phyloP scores from a whole-genome alignment of 331 rosid genomes.

The Malus hybrid region DNA sequence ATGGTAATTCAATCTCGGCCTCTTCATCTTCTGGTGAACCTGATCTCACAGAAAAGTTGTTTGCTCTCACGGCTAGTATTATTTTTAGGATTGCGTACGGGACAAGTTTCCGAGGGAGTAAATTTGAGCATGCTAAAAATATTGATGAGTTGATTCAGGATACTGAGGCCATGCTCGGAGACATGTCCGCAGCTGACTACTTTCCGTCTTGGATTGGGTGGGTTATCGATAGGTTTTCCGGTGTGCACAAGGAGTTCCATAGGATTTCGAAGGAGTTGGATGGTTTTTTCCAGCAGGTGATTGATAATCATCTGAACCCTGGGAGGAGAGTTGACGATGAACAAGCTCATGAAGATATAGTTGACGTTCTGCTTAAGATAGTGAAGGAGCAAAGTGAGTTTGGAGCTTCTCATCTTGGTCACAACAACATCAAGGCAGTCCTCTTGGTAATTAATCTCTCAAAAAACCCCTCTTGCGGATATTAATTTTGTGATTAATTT shows the following conservation, averaged over 20 bases:
- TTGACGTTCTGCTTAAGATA: conserved; percentile 29
- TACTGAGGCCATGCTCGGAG: conserved; percentile 1
- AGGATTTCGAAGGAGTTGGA: conserved; percentile 14
- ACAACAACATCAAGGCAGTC: conserved; percentile 29
- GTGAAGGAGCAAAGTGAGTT: not conserved
- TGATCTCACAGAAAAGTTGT: conserved; percentile 38
- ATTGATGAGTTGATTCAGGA: conserved; percentile 14
- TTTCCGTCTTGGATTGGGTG: conserved; percentile 21
- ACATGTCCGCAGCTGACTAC: conserved; percentile 14
- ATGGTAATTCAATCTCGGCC: conserved; percentile 28
- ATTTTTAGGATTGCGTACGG: conserved; percentile 33
- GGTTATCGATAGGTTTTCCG: conserved; percentile 20
- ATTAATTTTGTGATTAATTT: too few relatives aligned
- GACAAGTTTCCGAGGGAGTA: conserved; percentile 15
- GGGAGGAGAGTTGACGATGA: not conserved
- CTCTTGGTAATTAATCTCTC: conserved; percentile 25
- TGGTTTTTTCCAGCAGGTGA: conserved; percentile 20
- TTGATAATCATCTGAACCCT: conserved; percentile 27
- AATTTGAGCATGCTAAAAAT: conserved; percentile 2
- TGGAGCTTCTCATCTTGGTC: conserved; percentile 4
- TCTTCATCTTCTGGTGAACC: conserved; percentile 3
- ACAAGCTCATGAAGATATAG: conserved; percentile 27
- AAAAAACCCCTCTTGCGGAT: not conserved
- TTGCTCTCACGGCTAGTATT: conserved; percentile 22
- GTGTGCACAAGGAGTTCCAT: conserved; percentile 6